Evolutionary conservation across 2,329 filamentous ascomycete genomes (phyloP).

Genomic region (Penicillium verrucosum): DNA sequence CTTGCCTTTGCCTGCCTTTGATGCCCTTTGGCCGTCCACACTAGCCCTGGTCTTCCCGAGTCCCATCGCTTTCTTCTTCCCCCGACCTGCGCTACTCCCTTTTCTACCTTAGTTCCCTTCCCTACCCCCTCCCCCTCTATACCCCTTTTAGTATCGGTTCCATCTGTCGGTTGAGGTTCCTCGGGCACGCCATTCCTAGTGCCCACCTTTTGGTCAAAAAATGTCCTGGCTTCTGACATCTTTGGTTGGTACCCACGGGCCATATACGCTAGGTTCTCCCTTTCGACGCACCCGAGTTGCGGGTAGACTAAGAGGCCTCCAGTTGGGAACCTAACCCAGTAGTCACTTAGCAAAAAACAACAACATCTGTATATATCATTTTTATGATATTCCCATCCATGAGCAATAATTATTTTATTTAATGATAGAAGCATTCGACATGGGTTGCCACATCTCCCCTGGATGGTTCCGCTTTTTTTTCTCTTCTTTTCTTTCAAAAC

Average conservation of each 20-base stretch:
- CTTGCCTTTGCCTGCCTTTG: background rate
- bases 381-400: background rate
- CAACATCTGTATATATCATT: constrained; percentile 9
- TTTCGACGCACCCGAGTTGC: constrained; percentile 28
- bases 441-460: constrained; percentile 21
- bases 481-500: background rate
- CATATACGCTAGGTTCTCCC: constrained; percentile 36
- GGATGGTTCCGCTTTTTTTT: constrained; percentile 10
- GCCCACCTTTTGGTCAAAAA: background rate
- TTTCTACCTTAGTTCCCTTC: constrained; percentile 33
- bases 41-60: constrained; percentile 28
- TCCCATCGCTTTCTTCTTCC: constrained; percentile 31
- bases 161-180: constrained; percentile 28
- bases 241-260: constrained; percentile 30
- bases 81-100: constrained; percentile 37
- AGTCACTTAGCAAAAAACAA: constrained; percentile 15
- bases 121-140: constrained; percentile 4
- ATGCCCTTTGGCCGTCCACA: constrained; percentile 13
- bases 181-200: constrained; percentile 34
- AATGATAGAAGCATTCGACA: constrained; percentile 8
- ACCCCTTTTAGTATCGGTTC: constrained; percentile 13
- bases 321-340: constrained; percentile 21
- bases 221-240: constrained; percentile 19
- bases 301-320: constrained; percentile 34
- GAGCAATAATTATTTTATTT: background rate